Conservation (phyloP, 164 flowering plant genomes). For the Magnolia kwangsiensis region DNA sequence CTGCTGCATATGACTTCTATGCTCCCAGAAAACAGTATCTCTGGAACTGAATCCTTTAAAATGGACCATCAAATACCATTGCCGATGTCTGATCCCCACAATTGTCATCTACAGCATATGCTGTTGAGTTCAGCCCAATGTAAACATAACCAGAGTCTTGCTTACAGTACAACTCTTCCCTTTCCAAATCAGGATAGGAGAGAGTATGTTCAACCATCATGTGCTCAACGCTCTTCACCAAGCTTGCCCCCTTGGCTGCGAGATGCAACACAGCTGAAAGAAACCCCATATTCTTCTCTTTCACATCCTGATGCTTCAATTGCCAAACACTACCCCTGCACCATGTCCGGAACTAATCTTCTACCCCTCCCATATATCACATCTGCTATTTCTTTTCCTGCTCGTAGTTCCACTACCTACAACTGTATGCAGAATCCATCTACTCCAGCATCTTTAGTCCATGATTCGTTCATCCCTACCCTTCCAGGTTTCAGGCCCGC, state of each 20-base stretch:
- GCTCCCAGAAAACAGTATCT: slow-evolving; percentile 18
- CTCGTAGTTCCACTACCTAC: slow-evolving; percentile 12
- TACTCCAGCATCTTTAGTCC: slow-evolving; percentile 18
- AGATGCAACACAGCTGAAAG: slow-evolving; percentile 29
- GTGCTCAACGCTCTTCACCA: slow-evolving; percentile 25
- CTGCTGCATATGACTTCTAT: slow-evolving; percentile 15
- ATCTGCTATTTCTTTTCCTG: slow-evolving; percentile 17
- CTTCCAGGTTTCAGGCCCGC: slow-evolving; percentile 24
- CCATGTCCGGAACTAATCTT: slow-evolving; percentile 13
- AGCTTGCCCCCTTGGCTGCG: slow-evolving; percentile 35
- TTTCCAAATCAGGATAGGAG: slow-evolving; percentile 32
- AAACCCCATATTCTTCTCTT: slow-evolving; percentile 12
- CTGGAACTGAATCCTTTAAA: slow-evolving; percentile 9
- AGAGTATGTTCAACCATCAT: slow-evolving; percentile 24
- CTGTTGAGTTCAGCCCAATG: slow-evolving; percentile 21
- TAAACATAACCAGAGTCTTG: slow-evolving; percentile 16
- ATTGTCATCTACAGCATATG: slow-evolving; percentile 18
- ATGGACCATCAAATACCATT: not conserved
- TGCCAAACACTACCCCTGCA: slow-evolving; percentile 10
- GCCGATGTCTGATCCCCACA: slow-evolving; percentile 10
- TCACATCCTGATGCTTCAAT: slow-evolving; percentile 10
- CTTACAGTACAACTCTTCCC: slow-evolving; percentile 30
- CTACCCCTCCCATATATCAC: slow-evolving; percentile 11
- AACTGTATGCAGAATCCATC: slow-evolving; percentile 19
- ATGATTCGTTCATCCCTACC: slow-evolving; percentile 26